phyloP scores from a whole-genome alignment of 179 eudicot species.

The Vitellaria paradoxa region DNA sequence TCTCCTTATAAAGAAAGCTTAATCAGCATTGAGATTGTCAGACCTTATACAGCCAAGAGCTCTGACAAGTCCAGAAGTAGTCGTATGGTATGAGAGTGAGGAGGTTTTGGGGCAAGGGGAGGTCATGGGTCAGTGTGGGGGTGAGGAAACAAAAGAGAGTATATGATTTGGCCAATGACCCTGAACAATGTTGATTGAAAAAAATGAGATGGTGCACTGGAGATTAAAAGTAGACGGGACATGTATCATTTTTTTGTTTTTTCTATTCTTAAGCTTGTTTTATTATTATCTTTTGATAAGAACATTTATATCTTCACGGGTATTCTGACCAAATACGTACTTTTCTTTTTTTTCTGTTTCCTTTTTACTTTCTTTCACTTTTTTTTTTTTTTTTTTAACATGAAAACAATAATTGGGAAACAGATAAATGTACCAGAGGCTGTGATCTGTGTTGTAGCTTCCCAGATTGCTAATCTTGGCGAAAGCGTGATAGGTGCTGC shows the following conservation, averaged over 20 bases:
- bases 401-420: not conserved
- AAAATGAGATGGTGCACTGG: not conserved
- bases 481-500: slow-evolving; percentile 92
- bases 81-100: not conserved
- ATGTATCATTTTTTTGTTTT: not conserved
- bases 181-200: not conserved
- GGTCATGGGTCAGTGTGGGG: not conserved
- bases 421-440: slow-evolving; percentile 70
- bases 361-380: too few species aligned
- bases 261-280: not conserved
- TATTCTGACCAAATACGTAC: not conserved
- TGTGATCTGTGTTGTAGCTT: slow-evolving; percentile 66
- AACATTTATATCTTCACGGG: not conserved
- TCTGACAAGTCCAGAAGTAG: not conserved
- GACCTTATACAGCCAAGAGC: not conserved
- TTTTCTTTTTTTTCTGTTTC: not conserved
- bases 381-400: too few species aligned
- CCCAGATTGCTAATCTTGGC: slow-evolving; percentile 88
- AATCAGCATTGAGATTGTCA: not conserved
- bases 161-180: not conserved
- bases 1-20: not conserved
- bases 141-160: not conserved
- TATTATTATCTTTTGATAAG: not conserved
- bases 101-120: too few species aligned
- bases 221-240: not conserved